Evolutionary conservation across 1,284 basidiomycete genomes (phyloP).

Genomic region (Rhodotorula sp.): DNA sequence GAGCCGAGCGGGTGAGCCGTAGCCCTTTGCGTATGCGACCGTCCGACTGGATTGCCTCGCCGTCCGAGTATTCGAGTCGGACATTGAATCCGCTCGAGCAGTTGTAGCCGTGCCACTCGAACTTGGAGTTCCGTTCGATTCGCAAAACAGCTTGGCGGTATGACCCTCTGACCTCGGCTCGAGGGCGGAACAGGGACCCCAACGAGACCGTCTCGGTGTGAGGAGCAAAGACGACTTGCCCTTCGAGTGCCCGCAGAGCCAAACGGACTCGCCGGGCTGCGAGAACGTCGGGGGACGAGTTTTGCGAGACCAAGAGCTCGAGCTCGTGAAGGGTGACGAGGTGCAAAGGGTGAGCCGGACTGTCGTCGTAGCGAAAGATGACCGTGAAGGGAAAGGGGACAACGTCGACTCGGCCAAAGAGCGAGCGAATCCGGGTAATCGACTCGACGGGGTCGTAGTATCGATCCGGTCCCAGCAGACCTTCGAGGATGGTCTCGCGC

Average conservation of each 20-base stretch:
- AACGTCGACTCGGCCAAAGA: constrained; percentile 74
- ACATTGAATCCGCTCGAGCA: constrained; percentile 70
- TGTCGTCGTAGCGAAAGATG: constrained; percentile 67
- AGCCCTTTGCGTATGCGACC: constrained; percentile 47
- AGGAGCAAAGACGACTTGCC: constrained; percentile 64
- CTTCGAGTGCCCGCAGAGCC: constrained; percentile 68
- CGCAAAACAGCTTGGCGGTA: constrained; percentile 59
- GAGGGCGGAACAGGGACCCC: constrained; percentile 52
- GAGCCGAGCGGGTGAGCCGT: constrained; percentile 58
- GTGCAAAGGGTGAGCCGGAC: constrained; percentile 56
- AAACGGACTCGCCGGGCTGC: constrained; percentile 63
- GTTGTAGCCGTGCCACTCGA: constrained; percentile 58
- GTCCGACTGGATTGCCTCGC: constrained; percentile 42
- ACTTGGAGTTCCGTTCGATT: constrained; percentile 61
- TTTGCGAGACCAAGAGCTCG: constrained; percentile 65
- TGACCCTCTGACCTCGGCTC: constrained; percentile 51
- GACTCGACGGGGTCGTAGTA: constrained; percentile 53
- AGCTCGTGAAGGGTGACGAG: constrained; percentile 59
- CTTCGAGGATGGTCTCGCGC: constrained; percentile 54
- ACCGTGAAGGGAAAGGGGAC: constrained; percentile 73
- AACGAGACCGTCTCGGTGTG: constrained; percentile 49
- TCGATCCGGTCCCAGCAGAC: constrained; percentile 66
- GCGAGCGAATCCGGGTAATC: constrained; percentile 51
- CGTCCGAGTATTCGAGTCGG: constrained; percentile 59
- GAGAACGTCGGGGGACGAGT: constrained; percentile 58